Evolutionary conservation across 1,284 basidiomycete genomes (phyloP).

Genomic region (Cryptococcus floricola): DNA sequence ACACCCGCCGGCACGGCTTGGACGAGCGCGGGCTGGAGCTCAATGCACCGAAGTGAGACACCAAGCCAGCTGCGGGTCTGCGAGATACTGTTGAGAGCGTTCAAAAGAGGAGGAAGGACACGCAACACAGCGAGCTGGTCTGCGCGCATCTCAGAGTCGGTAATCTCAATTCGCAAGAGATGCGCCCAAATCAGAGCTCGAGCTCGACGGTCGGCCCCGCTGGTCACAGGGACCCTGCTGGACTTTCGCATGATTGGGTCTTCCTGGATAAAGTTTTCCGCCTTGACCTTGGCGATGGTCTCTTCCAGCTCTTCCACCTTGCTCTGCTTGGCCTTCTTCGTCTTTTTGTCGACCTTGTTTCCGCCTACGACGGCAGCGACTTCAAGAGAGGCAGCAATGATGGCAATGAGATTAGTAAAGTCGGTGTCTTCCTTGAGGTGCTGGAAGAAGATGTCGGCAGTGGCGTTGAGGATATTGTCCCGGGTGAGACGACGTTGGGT

Average conservation of each 20-base stretch:
- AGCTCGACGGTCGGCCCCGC: slow-evolving; percentile 53
- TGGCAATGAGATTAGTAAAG: slow-evolving; percentile 68
- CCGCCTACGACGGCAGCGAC: slow-evolving; percentile 49
- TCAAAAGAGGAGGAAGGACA: slow-evolving; percentile 69
- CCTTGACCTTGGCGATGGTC: slow-evolving; percentile 55
- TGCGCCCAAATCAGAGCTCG: slow-evolving; percentile 81
- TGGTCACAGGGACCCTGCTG: slow-evolving; percentile 29
- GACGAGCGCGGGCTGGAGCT: slow-evolving; percentile 74
- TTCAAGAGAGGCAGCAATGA: slow-evolving; percentile 70
- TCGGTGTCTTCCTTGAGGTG: slow-evolving; percentile 73
- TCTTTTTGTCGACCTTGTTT: slow-evolving; percentile 44
- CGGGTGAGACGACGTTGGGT: slow-evolving; percentile 86
- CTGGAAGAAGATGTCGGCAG: slow-evolving; percentile 89
- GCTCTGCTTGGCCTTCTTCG: slow-evolving; percentile 47
- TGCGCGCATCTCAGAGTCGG: slow-evolving; percentile 47
- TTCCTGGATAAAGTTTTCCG: slow-evolving; percentile 41
- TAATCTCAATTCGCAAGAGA: slow-evolving; percentile 68
- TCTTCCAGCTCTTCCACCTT: slow-evolving; percentile 60
- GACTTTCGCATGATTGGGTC: slow-evolving; percentile 30
- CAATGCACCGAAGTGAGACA: slow-evolving; percentile 73
- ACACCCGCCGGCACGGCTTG: slow-evolving; percentile 72
- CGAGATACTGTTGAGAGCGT: slow-evolving; percentile 76
- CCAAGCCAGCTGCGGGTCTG: slow-evolving; percentile 88
- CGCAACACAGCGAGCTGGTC: slow-evolving; percentile 68
- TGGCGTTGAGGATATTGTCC: slow-evolving; percentile 79